phyloP scores from a whole-genome alignment of 768 basidiomycete genomes.

The Tricholoma matsutake region DNA sequence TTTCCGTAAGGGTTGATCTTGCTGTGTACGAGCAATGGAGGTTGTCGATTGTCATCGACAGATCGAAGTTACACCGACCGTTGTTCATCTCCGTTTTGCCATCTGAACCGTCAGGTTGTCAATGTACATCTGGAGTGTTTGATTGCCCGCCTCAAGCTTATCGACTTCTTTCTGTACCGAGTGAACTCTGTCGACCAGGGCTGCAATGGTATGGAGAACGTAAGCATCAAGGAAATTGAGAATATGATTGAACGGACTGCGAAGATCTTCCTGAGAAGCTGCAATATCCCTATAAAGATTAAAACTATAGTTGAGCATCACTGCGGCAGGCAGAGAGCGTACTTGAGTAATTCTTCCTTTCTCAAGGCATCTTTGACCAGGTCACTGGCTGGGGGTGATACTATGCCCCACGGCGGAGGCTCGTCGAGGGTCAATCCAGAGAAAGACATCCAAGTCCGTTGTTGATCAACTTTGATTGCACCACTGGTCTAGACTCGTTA shows the following conservation, averaged over 20 bases:
- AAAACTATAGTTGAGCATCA: neutral
- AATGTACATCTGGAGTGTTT: slow-evolving; percentile 84
- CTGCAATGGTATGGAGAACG: slow-evolving; percentile 32
- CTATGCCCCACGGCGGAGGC: slow-evolving; percentile 48
- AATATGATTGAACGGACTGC: slow-evolving; percentile 43
- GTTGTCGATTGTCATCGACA: neutral
- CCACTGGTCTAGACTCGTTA: too few species aligned
- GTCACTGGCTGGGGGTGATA: slow-evolving; percentile 48
- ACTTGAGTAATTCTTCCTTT: slow-evolving; percentile 82
- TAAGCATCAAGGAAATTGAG: neutral
- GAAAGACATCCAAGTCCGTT: slow-evolving; percentile 40
- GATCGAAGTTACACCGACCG: neutral
- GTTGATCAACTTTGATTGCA: neutral
- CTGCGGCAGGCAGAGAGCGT: slow-evolving; percentile 19
- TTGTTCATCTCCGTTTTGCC: slow-evolving; percentile 64
- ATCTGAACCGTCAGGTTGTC: slow-evolving; percentile 87
- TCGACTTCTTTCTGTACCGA: slow-evolving; percentile 76
- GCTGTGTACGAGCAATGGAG: neutral
- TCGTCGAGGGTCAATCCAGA: slow-evolving; percentile 40
- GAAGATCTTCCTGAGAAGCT: slow-evolving; percentile 74
- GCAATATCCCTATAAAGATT: slow-evolving; percentile 57
- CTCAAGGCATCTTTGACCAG: slow-evolving; percentile 71
- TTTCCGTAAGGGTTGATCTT: neutral
- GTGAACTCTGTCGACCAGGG: slow-evolving; percentile 63
- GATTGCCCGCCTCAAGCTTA: slow-evolving; percentile 74